A percentile compares a stretch with the other conserved stretches of the same genome.
Evolutionary conservation across 768 basidiomycete species (phyloP).

Genomic region (Boletus rex-veris): DNA sequence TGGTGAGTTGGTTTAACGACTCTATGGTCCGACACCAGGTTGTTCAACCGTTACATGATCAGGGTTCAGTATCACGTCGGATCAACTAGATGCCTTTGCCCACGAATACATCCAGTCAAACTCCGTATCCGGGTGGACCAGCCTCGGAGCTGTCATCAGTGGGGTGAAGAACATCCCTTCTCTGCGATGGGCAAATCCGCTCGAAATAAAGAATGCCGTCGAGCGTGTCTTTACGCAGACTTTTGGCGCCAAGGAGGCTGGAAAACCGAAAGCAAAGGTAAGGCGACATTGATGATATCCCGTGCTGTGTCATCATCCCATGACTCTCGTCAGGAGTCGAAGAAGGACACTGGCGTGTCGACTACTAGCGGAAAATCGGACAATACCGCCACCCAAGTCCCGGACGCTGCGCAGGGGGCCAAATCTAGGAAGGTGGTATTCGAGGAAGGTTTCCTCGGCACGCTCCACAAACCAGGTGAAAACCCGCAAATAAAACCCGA

Average conservation of each 20-base stretch:
- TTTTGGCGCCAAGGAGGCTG: conserved; percentile 71
- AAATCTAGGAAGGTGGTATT: conserved; percentile 65
- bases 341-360: conserved; percentile 38
- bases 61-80: conserved; percentile 79
- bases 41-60: conserved; percentile 2
- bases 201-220: conserved; percentile 80
- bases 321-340: conserved; percentile 39
- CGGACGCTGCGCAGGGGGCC: conserved; percentile 36
- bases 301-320: neutral
- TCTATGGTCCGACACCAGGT: neutral
- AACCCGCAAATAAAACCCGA: conserved; percentile 82
- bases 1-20: conserved; percentile 49
- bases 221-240: conserved; percentile 63
- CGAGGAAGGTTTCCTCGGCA: conserved; percentile 90
- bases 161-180: conserved; percentile 57
- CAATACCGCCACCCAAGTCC: conserved; percentile 28
- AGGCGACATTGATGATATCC: conserved; percentile 1
- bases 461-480: conserved; percentile 88
- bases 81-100: conserved; percentile 57
- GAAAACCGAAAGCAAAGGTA: conserved; percentile 68
- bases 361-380: conserved; percentile 2
- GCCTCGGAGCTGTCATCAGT: conserved; percentile 63
- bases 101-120: conserved; percentile 55
- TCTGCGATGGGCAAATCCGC: conserved; percentile 78
- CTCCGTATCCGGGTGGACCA: conserved; percentile 66